Conservation (phyloP, 345 rosid genomes). For the Dipteronia sinensis region DNA sequence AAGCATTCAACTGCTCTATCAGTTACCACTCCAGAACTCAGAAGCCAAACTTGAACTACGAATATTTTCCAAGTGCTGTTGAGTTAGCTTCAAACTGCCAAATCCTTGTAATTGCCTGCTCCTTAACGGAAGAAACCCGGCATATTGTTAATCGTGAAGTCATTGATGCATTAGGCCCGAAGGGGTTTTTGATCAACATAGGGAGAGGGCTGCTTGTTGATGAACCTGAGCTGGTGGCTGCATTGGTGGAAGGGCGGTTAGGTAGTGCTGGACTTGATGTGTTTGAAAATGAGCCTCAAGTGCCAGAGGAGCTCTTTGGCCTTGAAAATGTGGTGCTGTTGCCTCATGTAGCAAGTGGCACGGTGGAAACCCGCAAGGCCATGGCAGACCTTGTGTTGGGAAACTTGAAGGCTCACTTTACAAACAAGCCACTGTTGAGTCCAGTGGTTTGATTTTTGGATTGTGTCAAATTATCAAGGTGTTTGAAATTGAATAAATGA, state of each 20-base stretch:
- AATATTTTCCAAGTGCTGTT: constrained; percentile 46
- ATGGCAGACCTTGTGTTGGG: constrained; percentile 59
- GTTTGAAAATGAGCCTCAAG: constrained; percentile 60
- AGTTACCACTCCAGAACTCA: constrained; percentile 56
- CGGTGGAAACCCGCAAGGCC: constrained; percentile 49
- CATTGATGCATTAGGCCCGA: constrained; percentile 64
- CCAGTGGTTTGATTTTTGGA: constrained; percentile 37
- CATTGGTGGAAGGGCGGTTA: constrained; percentile 54
- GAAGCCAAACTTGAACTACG: constrained; percentile 49
- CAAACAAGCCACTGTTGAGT: constrained; percentile 40
- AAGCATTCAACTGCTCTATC: constrained; percentile 68
- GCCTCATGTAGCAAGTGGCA: constrained; percentile 67
- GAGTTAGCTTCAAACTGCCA: constrained; percentile 60
- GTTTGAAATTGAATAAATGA: not conserved
- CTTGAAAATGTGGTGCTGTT: constrained; percentile 61
- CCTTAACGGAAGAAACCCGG: constrained; percentile 49
- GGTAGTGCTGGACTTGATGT: constrained; percentile 75
- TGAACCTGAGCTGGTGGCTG: constrained; percentile 61
- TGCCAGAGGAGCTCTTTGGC: constrained; percentile 54
- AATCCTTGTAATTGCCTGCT: constrained; percentile 64
- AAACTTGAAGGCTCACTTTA: constrained; percentile 57
- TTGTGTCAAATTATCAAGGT: not conserved
- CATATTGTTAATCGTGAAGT: constrained; percentile 56
- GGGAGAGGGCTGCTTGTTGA: constrained; percentile 65
- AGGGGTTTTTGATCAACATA: constrained; percentile 66